Base-by-base conservation (phyloP, 345 rosid genomes). In the Moringa oleifera region DNA sequence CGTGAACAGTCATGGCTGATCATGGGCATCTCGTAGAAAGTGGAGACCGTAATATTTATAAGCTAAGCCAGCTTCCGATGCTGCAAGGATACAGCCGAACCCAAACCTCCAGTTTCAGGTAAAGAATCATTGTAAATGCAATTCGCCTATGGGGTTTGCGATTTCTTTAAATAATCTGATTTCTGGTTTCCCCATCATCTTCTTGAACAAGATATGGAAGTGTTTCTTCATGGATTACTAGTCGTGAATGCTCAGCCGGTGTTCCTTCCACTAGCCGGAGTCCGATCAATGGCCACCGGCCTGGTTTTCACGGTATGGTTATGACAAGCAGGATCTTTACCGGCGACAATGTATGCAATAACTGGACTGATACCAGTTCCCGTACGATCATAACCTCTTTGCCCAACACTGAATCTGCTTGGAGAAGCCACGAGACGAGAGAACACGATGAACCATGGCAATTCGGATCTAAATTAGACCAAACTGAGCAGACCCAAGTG, bases 21-120 rank as follows among this genome's bases (percentile, higher is more conserved):
- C 87, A 86, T 65, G 77, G 81, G 69, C 81, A 81, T 73, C 81
- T 77, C 68, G 66, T 79, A 49, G 86, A 77, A 74, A 76, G 71
- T 74, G 81, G 92, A 64, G 93, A 83, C 71, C 82, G 66, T 7
- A 86, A 83, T 67, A 71, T 91, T 69, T 90, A 82, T 57, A 91
- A 86, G 59, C 79, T 86, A 64, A 80, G 88, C 71, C 96, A 86
- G 66, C 83, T 88, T 58, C 91, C 94, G 10, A 88, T 88, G 96
- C 75, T 84, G 17, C 89, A 75, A 68, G 84, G 84, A 54, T 79
- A 66, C 36, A 74, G 46, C 55, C 79, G 67, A 53, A 70, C 66
- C 65, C 77, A 74, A 21, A 52, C 57, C 62, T 70, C 86, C 58
- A 69, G 68, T 71, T 79, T 82, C 81, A 84, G 95, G 92, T 87